Evolutionary conservation across 306 rosid genomes (phyloP).

Genomic region (Amphicarpaea edgeworthii): DNA sequence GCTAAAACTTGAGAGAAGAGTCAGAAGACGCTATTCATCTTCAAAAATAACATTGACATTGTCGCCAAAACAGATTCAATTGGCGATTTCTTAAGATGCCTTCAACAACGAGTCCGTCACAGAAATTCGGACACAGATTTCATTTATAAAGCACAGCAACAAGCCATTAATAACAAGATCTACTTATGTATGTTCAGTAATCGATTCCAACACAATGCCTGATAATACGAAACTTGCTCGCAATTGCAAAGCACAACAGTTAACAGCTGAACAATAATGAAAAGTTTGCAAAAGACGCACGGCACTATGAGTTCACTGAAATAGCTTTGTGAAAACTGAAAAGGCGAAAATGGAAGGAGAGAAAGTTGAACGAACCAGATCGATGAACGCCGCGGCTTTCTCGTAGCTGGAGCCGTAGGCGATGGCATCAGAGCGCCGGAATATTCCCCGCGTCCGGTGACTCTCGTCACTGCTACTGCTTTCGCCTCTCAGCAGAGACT

Average conservation of each 20-base stretch:
- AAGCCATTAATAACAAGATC: conserved; percentile 38
- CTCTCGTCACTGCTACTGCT: conserved; percentile 63
- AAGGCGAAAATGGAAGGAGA: background rate
- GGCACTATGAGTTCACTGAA: background rate
- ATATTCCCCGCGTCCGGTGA: background rate
- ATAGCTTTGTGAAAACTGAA: background rate
- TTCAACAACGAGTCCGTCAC: background rate
- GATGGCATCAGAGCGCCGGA: conserved; percentile 73
- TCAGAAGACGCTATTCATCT: background rate
- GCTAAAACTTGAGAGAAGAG: background rate
- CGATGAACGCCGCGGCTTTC: conserved; percentile 92
- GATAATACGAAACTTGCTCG: conserved; percentile 3
- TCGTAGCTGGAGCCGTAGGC: conserved; percentile 69
- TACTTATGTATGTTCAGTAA: background rate
- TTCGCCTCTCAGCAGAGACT: conserved; percentile 71
- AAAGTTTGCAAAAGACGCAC: background rate
- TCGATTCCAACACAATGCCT: conserved; percentile 2
- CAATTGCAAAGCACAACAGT: background rate
- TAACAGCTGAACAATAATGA: conserved; percentile 9
- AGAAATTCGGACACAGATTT: conserved; percentile 11
- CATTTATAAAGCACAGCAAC: background rate
- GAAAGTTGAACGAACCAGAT: conserved; percentile 67
- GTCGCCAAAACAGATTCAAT: background rate
- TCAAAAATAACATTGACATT: conserved; percentile 14
- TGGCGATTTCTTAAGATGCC: background rate